phyloP scores from a whole-genome alignment of 164 flowering plant species.

The Aristolochia contorta region DNA sequence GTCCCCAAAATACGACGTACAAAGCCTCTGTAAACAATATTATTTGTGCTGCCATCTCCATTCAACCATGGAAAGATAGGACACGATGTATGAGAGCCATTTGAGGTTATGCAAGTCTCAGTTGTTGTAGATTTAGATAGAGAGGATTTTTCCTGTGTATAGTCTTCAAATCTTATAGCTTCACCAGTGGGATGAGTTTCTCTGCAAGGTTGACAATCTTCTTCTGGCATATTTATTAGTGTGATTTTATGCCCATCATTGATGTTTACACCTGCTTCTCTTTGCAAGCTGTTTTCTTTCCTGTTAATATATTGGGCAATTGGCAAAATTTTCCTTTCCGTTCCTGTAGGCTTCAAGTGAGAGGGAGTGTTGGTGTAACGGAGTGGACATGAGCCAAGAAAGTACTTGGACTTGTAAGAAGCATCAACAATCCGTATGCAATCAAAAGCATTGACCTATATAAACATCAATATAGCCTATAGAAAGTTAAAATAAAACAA shows the following conservation, averaged over 20 bases:
- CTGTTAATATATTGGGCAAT: slow-evolving; percentile 14
- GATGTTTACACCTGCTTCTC: slow-evolving; percentile 9
- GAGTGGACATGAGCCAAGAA: slow-evolving; percentile 29
- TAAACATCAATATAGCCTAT: background rate
- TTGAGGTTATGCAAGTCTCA: slow-evolving; percentile 10
- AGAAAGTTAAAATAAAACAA: no score
- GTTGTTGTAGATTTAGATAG: slow-evolving; percentile 8
- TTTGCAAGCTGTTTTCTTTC: slow-evolving; percentile 6
- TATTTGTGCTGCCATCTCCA: slow-evolving; percentile 78
- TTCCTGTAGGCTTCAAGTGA: slow-evolving; percentile 4
- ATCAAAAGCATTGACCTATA: slow-evolving; percentile 77
- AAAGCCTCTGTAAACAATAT: slow-evolving; percentile 56
- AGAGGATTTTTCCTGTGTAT: slow-evolving; percentile 8
- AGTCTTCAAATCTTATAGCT: slow-evolving; percentile 12
- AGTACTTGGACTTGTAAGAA: slow-evolving; percentile 64
- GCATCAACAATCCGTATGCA: slow-evolving; percentile 60
- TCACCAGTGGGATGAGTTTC: slow-evolving; percentile 11
- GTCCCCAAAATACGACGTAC: slow-evolving; percentile 67
- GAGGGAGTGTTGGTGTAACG: slow-evolving; percentile 15
- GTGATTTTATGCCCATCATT: slow-evolving; percentile 59
- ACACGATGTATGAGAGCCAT: slow-evolving; percentile 21
- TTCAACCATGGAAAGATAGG: slow-evolving; percentile 94
- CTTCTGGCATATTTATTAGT: slow-evolving; percentile 53
- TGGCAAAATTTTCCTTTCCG: background rate
- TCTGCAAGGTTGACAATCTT: slow-evolving; percentile 16